Evolutionary conservation across 768 basidiomycete genomes (phyloP).

Genomic region (Nevesoporus exiguus): DNA sequence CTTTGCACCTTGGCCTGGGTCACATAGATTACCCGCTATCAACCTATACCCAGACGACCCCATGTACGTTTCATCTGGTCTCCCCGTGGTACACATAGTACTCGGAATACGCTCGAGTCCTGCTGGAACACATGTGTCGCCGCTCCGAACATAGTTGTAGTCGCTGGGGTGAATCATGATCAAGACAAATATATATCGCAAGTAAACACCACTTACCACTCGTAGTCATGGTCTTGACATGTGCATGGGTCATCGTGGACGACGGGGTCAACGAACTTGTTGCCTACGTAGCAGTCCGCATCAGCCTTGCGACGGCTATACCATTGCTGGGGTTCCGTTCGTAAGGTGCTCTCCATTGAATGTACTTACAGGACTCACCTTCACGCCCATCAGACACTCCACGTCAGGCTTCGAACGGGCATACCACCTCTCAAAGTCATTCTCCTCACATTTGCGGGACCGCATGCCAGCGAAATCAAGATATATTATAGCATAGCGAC

Average conservation of each 20-base stretch:
- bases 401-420: slow-evolving; percentile 59
- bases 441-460: slow-evolving; percentile 59
- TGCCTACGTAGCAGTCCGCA: slow-evolving; percentile 84
- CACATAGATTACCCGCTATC: slow-evolving; percentile 91
- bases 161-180: slow-evolving; percentile 49
- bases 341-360: neutral
- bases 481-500: slow-evolving; percentile 67
- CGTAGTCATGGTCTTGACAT: slow-evolving; percentile 86
- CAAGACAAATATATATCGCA: neutral
- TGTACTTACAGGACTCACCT: slow-evolving; percentile 44
- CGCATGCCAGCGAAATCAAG: slow-evolving; percentile 79
- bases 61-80: slow-evolving; percentile 57
- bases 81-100: slow-evolving; percentile 55
- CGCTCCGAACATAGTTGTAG: slow-evolving; percentile 82
- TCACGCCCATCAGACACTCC: slow-evolving; percentile 93
- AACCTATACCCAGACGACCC: slow-evolving; percentile 92
- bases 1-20: slow-evolving; percentile 47
- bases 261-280: slow-evolving; percentile 86
- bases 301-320: slow-evolving; percentile 80
- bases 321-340: slow-evolving; percentile 69
- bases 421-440: slow-evolving; percentile 88
- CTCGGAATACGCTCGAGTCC: slow-evolving; percentile 88
- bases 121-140: slow-evolving; percentile 70
- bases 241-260: slow-evolving; percentile 78
- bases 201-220: slow-evolving; percentile 63